Evolutionary conservation across 2,329 filamentous ascomycete species (phyloP).

Genomic region (Curvularia spicifera): DNA sequence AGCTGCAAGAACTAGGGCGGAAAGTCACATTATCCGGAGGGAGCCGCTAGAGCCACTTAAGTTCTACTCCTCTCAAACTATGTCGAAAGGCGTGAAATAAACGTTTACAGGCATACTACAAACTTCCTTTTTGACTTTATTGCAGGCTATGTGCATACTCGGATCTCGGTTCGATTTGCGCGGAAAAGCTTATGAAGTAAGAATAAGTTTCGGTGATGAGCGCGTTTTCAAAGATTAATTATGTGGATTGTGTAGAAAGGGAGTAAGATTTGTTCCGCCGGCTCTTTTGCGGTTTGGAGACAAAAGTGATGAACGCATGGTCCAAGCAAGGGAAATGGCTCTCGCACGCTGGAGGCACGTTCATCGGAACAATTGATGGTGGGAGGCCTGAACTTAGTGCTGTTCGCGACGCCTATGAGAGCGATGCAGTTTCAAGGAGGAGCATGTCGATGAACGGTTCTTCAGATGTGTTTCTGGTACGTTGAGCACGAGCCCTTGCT

Average conservation of each 20-base stretch:
- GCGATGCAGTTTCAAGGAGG: background rate
- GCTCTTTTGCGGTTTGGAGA: background rate
- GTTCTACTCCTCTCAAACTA: background rate
- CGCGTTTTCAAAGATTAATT: background rate
- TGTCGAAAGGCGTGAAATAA: background rate
- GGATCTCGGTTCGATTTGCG: background rate
- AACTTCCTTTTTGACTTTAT: background rate
- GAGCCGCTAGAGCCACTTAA: background rate
- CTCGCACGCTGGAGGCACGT: background rate
- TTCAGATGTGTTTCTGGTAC: background rate
- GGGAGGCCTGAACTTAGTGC: background rate
- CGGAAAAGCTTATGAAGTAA: background rate
- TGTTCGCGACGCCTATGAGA: constrained; percentile 1
- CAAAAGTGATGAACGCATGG: background rate
- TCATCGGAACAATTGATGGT: background rate
- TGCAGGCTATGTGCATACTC: background rate
- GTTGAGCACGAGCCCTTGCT: constrained; percentile 2
- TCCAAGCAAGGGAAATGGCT: background rate
- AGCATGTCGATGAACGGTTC: background rate
- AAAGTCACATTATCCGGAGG: background rate
- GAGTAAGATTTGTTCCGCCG: background rate
- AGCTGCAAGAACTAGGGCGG: background rate
- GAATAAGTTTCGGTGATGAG: background rate
- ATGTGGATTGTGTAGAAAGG: background rate
- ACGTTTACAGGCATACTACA: background rate